Evolutionary conservation across 495 filamentous ascomycete genomes (phyloP).

Genomic region (Daldinia vernicosa): DNA sequence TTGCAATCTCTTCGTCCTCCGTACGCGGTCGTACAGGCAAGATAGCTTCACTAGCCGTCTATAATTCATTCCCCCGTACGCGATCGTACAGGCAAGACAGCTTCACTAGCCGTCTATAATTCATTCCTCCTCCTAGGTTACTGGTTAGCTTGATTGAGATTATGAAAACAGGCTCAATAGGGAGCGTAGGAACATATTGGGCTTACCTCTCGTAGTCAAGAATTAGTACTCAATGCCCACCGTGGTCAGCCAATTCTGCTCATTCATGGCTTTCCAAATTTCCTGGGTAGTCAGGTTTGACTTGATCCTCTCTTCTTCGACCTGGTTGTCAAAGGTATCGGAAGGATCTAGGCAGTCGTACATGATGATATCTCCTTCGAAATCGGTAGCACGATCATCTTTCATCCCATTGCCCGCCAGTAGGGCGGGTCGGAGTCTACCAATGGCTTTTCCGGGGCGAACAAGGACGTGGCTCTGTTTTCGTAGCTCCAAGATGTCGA

Average conservation of each 20-base stretch:
- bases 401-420: background rate
- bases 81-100: background rate
- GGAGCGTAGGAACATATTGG: background rate
- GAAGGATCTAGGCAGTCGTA: background rate
- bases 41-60: background rate
- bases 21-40: background rate
- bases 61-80: background rate
- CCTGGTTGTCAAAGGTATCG: background rate
- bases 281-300: conserved; percentile 22
- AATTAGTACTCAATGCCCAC: conserved; percentile 33
- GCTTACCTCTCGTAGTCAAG: conserved; percentile 6
- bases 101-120: background rate
- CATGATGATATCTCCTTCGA: too few relatives aligned
- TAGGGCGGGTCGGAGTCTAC: conserved; percentile 4
- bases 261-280: conserved; percentile 32
- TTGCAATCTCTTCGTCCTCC: background rate
- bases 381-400: too few relatives aligned
- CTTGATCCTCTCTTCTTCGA: conserved; percentile 1
- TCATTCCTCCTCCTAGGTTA: background rate
- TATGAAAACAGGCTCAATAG: background rate
- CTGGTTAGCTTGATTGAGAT: background rate
- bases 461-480: conserved; percentile 7
- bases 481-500: conserved; percentile 63
- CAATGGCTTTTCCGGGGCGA: conserved; percentile 12
- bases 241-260: conserved; percentile 29